Conservation (phyloP, 1,284 basidiomycete genomes). For the Schizopora paradoxa region DNA sequence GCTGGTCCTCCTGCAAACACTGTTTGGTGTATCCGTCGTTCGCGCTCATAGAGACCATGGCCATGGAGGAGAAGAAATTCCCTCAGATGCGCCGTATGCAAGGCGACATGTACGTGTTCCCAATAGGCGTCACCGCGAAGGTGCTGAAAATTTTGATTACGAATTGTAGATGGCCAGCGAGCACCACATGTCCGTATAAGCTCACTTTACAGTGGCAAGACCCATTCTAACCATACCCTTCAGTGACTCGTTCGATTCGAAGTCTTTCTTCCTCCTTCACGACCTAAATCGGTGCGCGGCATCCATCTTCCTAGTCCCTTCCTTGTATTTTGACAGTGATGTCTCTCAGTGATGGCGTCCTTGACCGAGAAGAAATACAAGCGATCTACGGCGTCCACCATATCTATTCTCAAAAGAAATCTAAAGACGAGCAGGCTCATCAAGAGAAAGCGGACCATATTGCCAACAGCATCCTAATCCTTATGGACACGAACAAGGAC, state of each 20-base stretch:
- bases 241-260: slow-evolving; percentile 76
- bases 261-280: slow-evolving; percentile 85
- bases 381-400: slow-evolving; percentile 96
- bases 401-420: slow-evolving; percentile 84
- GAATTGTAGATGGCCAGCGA: slow-evolving; percentile 69
- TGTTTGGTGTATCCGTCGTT: too few species aligned
- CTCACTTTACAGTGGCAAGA: neutral
- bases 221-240: slow-evolving; percentile 11
- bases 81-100: slow-evolving; percentile 36
- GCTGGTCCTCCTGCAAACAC: too few species aligned
- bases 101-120: slow-evolving; percentile 44
- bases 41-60: slow-evolving; percentile 28
- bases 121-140: slow-evolving; percentile 3
- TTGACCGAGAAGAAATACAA: slow-evolving; percentile 81
- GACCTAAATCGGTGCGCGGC: slow-evolving; percentile 73
- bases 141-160: slow-evolving; percentile 19
- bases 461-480: slow-evolving; percentile 67
- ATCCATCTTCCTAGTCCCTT: slow-evolving; percentile 15
- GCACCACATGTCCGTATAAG: slow-evolving; percentile 67
- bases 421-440: slow-evolving; percentile 77
- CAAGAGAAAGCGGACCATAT: slow-evolving; percentile 83
- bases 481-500: slow-evolving; percentile 78
- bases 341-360: slow-evolving; percentile 55
- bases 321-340: slow-evolving; percentile 3
- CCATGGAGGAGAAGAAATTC: slow-evolving; percentile 21